Conservation (phyloP, 805 yeast genomes). For the Candida manassasensis region DNA sequence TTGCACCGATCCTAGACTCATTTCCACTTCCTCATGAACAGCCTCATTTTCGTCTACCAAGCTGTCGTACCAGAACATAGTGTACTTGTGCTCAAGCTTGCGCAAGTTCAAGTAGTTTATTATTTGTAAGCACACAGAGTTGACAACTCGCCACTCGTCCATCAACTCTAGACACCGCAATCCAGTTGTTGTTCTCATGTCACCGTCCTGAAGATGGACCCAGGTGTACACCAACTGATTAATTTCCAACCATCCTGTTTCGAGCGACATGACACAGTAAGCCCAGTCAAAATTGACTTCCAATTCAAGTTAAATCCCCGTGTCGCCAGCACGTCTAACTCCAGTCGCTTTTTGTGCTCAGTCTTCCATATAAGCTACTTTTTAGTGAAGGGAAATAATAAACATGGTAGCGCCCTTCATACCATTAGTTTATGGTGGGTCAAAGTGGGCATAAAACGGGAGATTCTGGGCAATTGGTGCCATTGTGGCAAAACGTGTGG, state of each 20-base stretch:
- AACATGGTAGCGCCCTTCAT: slow-evolving; percentile 1
- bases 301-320: too few species aligned
- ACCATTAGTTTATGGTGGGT: too few species aligned
- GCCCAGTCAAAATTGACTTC: too few species aligned
- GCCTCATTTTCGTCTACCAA: slow-evolving; percentile 6
- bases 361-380: too few species aligned
- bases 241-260: slow-evolving; percentile 9
- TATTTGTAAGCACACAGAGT: slow-evolving; percentile 13
- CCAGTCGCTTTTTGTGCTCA: too few species aligned
- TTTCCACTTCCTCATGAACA: too few species aligned
- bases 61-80: slow-evolving; percentile 7
- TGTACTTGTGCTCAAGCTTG: slow-evolving; percentile 9
- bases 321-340: too few species aligned
- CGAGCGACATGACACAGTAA: slow-evolving; percentile 2
- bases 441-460: too few species aligned
- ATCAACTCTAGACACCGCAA: slow-evolving; percentile 15
- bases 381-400: not conserved
- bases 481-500: too few species aligned
- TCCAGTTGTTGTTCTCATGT: not conserved
- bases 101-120: slow-evolving; percentile 5
- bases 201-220: slow-evolving; percentile 3
- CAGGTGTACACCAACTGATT: slow-evolving; percentile 10
- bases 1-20: too few species aligned
- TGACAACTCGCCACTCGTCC: slow-evolving; percentile 19
- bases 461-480: too few species aligned